Evolutionary conservation across 345 rosid species (phyloP).

Genomic region (Gynandropsis gynandra): DNA sequence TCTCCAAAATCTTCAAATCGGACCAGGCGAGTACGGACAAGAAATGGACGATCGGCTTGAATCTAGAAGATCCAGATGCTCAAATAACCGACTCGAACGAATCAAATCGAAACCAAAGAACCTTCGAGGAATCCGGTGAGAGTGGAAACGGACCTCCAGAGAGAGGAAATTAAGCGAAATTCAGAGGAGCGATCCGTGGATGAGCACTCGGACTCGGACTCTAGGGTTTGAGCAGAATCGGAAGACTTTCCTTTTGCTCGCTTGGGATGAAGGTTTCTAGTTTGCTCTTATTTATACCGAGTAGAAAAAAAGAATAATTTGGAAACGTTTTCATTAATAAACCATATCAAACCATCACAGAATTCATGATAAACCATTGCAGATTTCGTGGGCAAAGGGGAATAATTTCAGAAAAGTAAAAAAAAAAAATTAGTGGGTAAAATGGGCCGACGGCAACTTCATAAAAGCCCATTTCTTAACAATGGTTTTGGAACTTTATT

Average conservation of each 20-base stretch:
- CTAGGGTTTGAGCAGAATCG: slow-evolving; percentile 21
- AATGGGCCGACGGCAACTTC: no score
- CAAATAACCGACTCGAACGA: neutral
- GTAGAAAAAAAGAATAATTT: no score
- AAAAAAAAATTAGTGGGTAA: no score
- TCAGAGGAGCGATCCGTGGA: neutral
- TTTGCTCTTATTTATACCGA: no score
- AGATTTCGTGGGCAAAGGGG: no score
- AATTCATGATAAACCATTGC: no score
- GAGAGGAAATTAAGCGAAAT: slow-evolving; percentile 1
- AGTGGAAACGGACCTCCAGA: slow-evolving; percentile 7
- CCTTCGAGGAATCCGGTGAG: slow-evolving; percentile 8
- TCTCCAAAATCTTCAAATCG: neutral
- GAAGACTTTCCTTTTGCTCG: neutral
- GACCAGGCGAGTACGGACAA: neutral
- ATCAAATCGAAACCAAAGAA: neutral
- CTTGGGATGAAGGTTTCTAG: no score
- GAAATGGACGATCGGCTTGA: slow-evolving; percentile 10
- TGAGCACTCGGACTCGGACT: slow-evolving; percentile 20
- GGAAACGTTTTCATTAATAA: no score
- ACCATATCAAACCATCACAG: no score
- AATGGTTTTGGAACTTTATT: no score
- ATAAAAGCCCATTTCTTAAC: no score
- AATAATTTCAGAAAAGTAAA: no score
- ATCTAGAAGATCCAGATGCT: slow-evolving; percentile 23